phyloP scores from a whole-genome alignment of 805 yeast species.

The Nakazawaea peltata region DNA sequence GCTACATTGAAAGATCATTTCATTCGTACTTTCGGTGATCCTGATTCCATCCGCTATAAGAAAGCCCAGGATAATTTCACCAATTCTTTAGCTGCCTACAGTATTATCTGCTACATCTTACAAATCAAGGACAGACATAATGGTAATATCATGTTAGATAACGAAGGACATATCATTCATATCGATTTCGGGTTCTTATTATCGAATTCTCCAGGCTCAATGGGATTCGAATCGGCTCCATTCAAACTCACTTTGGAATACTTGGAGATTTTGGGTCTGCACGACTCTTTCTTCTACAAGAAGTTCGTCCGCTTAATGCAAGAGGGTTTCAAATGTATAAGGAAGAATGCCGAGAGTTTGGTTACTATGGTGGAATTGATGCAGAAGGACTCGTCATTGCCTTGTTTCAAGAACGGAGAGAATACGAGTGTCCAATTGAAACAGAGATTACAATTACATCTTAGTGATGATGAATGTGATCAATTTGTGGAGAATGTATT shows the following conservation, averaged over 20 bases:
- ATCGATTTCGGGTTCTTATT: slow-evolving; percentile 93
- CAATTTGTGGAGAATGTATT: slow-evolving; percentile 68
- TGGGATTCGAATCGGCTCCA: slow-evolving; percentile 97
- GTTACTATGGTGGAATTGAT: slow-evolving; percentile 83
- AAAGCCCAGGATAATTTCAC: slow-evolving; percentile 84
- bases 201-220: slow-evolving; percentile 94
- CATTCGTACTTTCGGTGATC: slow-evolving; percentile 62
- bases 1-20: slow-evolving; percentile 78
- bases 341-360: slow-evolving; percentile 67
- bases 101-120: slow-evolving; percentile 79
- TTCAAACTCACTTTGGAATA: slow-evolving; percentile 89
- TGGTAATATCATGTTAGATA: slow-evolving; percentile 95
- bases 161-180: slow-evolving; percentile 90
- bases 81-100: slow-evolving; percentile 82
- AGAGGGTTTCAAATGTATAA: slow-evolving; percentile 63
- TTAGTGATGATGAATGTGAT: slow-evolving; percentile 67
- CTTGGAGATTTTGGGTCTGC: slow-evolving; percentile 80
- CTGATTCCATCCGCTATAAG: slow-evolving; percentile 43
- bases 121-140: slow-evolving; percentile 96
- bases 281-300: slow-evolving; percentile 49
- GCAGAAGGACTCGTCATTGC: slow-evolving; percentile 85
- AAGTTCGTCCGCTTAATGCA: slow-evolving; percentile 59
- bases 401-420: slow-evolving; percentile 86
- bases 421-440: slow-evolving; percentile 71
- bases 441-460: slow-evolving; percentile 75